A percentile compares a stretch with the other conserved stretches of the same genome.
Conservation (phyloP, 441 rosid genomes). For the Omphalea diandra region DNA sequence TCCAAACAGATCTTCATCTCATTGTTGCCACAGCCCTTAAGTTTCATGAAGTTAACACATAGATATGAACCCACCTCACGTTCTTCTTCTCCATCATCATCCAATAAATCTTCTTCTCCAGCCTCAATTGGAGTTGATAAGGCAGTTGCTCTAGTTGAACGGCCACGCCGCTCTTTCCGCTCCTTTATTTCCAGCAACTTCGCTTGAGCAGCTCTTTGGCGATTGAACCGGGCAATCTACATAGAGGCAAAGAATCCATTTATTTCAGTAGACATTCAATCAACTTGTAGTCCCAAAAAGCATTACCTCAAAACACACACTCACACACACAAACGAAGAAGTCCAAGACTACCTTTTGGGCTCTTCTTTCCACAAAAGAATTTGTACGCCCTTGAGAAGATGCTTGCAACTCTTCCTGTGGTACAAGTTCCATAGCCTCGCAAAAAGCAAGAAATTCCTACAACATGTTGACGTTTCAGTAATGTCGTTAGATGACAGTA, state of each 20-base stretch:
- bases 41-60: neutral
- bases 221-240: conserved; percentile 84
- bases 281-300: too few species aligned
- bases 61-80: conserved; percentile 66
- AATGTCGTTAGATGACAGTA: neutral
- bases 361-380: conserved; percentile 66
- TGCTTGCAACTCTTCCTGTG: conserved; percentile 67
- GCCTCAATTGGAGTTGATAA: conserved; percentile 78
- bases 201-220: conserved; percentile 78
- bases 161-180: conserved; percentile 77
- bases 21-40: neutral
- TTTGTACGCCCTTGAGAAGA: conserved; percentile 46
- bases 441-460: conserved; percentile 88
- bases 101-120: conserved; percentile 78
- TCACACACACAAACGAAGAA: neutral
- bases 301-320: neutral
- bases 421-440: conserved; percentile 87
- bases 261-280: too few species aligned
- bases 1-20: neutral
- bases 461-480: conserved; percentile 21
- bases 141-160: conserved; percentile 74
- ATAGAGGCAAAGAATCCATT: conserved; percentile 4
- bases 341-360: conserved; percentile 57
- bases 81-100: conserved; percentile 95
- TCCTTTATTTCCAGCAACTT: conserved; percentile 82